Base-by-base conservation (phyloP, 1,284 basidiomycete genomes). In the Cryptococcus floricola region DNA sequence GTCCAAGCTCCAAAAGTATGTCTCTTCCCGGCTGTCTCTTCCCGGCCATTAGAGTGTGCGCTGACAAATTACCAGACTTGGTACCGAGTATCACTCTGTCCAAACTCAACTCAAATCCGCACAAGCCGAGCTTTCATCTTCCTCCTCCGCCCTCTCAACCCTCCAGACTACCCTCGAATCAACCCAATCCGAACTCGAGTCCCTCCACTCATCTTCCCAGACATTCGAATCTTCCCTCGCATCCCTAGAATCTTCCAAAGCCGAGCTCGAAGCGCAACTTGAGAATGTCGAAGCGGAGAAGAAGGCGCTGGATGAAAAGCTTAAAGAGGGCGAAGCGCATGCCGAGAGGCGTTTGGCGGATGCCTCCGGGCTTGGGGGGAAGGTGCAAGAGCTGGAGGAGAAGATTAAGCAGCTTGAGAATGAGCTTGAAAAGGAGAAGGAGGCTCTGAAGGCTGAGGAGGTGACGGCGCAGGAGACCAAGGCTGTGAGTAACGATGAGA, bases 301-400 rank as follows among this genome's bases (percentile, higher is more conserved):
- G 28, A 51, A 56, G n/a, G 49, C 52, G 47, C 54, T 65, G 14
- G 55, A 65, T 31, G 56, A 48, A 25, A 63, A 66, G 55, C 48
- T 70, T 43, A 51, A 42, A 3, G 58, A 67, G 46, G 63, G 61
- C 18, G 64, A 60, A 5, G 63, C 65, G 48, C 64, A 67, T 46
- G 65, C 65, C 3, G 62, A 69, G 58, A 63, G 54, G 54, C 61
- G 56, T 28, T 43, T 60, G 41, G 59, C 31, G 19, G 59, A 53
- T 25, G 49, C 42, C 9, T 44, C 34, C 10, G 53, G 52, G 5
- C 28, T 59, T n/a, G 52, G 53, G 42, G 54, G 52, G 23, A 46
- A 58, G 56, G 52, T 67, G 23, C 50, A 58, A 44, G 64, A 64
- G 48, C 52, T 68, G 13, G 54, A 64, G 52, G 54, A 60, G 13